Evolutionary conservation across 2,329 filamentous ascomycete genomes (phyloP).

Genomic region (Zasmidium angulare): DNA sequence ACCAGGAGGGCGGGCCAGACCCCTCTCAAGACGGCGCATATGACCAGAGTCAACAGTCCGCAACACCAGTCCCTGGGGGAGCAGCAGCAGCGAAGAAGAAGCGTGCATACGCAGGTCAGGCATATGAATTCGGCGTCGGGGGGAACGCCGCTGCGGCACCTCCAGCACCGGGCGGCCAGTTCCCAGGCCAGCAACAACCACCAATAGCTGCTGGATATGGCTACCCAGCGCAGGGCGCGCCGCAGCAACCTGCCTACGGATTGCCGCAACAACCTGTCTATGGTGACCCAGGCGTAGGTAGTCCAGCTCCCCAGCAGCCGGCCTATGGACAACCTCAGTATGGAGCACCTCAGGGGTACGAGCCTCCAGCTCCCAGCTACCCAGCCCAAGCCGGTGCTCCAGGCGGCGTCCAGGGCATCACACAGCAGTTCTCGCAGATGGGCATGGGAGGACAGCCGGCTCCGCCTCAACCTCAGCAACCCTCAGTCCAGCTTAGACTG

Average conservation of each 20-base stretch:
- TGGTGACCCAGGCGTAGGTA: slow-evolving; percentile 25
- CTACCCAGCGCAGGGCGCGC: slow-evolving; percentile 28
- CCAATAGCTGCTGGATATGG: slow-evolving; percentile 26
- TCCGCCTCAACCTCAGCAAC: slow-evolving; percentile 52
- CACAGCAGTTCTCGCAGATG: slow-evolving; percentile 76
- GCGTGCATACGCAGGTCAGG: slow-evolving; percentile 88
- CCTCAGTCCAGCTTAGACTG: slow-evolving; percentile 54
- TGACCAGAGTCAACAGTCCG: slow-evolving; percentile 16
- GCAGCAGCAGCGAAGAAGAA: slow-evolving; percentile 68
- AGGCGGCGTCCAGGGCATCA: slow-evolving; percentile 49
- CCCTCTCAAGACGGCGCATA: slow-evolving; percentile 23
- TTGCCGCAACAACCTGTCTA: slow-evolving; percentile 34
- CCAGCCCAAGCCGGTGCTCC: slow-evolving; percentile 17
- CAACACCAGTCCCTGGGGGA: slow-evolving; percentile 21
- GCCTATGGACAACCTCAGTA: slow-evolving; percentile 44
- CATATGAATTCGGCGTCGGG: slow-evolving; percentile 87
- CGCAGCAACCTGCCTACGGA: slow-evolving; percentile 33
- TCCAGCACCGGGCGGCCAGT: slow-evolving; percentile 44
- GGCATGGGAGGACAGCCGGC: slow-evolving; percentile 56
- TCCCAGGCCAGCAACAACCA: slow-evolving; percentile 43
- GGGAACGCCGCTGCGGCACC: slow-evolving; percentile 62
- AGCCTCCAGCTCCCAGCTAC: slow-evolving; percentile 51
- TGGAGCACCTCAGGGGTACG: slow-evolving; percentile 58
- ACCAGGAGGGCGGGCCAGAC: slow-evolving; percentile 19
- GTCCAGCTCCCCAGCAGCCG: slow-evolving; percentile 25